Evolutionary conservation across 2,329 filamentous ascomycete genomes (phyloP), one percentile per base, ranked within the genome.

Genomic region (Pyricularia grisea): DNA sequence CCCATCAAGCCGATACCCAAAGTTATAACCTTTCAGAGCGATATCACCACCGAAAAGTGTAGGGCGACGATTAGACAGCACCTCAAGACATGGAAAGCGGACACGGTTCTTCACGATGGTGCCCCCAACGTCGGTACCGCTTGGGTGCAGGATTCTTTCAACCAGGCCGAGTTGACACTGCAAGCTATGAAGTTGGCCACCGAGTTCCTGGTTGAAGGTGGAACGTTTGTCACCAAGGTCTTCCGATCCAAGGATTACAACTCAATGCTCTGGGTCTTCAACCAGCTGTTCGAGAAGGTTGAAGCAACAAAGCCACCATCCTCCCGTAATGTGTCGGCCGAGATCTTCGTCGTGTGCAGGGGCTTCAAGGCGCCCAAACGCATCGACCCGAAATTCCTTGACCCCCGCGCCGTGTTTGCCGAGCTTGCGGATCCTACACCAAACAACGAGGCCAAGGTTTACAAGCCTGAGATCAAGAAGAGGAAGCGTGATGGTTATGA

Each of bases 171-270:
- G 80, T 83, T 99, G 68, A 93, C 92, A 14, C 82, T 99, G 69
- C 92, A 97, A 77, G 91, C 92, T 10, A 85, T 99, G 85, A 97
- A 96, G 79, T 83, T 99, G 69, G 95, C 95, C 3, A 97, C 93
- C 0, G 94, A 99, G 73, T 99, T 99, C 74, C 81, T 99, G 70
- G 85, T 88, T 23, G 91, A 94, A 77, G 93, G 94, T 65, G 95
- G 95, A 72, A 94, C 90, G 10, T 98, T 98, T 73, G 94, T 98
- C 64, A 98, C 94, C 69, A 99, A 99, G 81, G 92, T 99, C 63
- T 99, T 99, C 84, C 84, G 95, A 72, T 97, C 92, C 42, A 98
- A 97, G 77, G 94, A 99, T 77, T 98, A 97, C 83, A 97, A 97
- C 77, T 90, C 93, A 70, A 81, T 99, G 65, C 85, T 98, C 66